A percentile compares a stretch with the other conserved stretches of the same genome.
Conservation (phyloP, 148 eudicot genomes). For the Gaultheria prostrata region DNA sequence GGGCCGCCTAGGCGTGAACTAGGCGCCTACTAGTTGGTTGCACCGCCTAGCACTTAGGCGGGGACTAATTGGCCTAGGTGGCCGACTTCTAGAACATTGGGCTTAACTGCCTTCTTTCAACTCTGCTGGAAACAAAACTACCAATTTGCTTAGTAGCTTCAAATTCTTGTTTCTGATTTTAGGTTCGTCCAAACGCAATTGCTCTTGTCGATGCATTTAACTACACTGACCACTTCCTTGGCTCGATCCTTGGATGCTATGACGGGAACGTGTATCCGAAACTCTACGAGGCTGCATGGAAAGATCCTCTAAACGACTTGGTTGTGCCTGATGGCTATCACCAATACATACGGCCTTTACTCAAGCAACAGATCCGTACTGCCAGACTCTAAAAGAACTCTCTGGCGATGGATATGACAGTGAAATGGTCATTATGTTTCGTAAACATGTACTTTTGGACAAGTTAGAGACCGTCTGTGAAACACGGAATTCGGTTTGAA, state of each 20-base stretch:
- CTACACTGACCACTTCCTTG: conserved; percentile 89
- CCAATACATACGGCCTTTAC: conserved; percentile 67
- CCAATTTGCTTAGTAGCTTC: neutral
- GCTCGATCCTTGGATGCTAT: conserved; percentile 82
- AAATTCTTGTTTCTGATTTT: neutral
- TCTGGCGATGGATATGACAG: neutral
- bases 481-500: too few relatives aligned
- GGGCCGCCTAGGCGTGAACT: too few relatives aligned
- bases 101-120: too few relatives aligned
- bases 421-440: neutral
- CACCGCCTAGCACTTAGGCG: too few relatives aligned
- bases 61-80: too few relatives aligned
- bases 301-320: conserved; percentile 77
- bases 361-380: conserved; percentile 63
- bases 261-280: conserved; percentile 95
- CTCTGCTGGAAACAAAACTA: neutral
- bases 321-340: conserved; percentile 78
- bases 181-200: conserved; percentile 91
- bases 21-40: too few relatives aligned
- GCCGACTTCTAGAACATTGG: too few relatives aligned
- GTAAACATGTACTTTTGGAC: neutral
- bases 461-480: neutral
- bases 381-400: conserved; percentile 49
- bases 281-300: conserved; percentile 88
- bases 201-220: conserved; percentile 92